These are phyloP conservation scores for Anthoceros angustus DNA, from an alignment of 225 moss, liverwort and hornwort species.

Conservation along the genomic window DNA sequence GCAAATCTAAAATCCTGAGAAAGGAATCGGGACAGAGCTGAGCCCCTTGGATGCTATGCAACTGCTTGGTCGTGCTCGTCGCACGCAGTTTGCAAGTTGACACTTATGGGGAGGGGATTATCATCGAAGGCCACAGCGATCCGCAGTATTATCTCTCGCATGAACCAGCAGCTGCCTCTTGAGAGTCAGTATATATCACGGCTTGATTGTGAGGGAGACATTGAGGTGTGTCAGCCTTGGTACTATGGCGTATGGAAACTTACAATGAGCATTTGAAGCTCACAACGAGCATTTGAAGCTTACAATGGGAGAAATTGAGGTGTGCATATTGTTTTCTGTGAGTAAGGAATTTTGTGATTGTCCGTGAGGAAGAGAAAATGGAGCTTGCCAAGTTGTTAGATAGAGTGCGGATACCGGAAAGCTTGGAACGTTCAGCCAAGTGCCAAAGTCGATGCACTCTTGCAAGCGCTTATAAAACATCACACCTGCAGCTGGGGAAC, in stretches of 20 bases:
- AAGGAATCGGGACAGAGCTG: conserved; percentile 85
- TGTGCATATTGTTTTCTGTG: conserved; percentile 82
- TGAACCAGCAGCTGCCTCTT: conserved; percentile 91
- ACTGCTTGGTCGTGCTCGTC: conserved; percentile 84
- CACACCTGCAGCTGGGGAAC: conserved; percentile 79
- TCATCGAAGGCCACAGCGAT: conserved; percentile 85
- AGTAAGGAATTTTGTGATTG: conserved; percentile 83
- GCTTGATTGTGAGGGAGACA: conserved; percentile 73
- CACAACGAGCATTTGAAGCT: conserved; percentile 96
- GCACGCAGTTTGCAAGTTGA: conserved; percentile 87
- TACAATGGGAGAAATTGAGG: conserved; percentile 91
- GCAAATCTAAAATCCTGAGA: conserved; percentile 90
- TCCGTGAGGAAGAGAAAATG: conserved; percentile 95
- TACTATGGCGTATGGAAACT: too few species aligned
- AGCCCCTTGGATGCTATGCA: conserved; percentile 93
- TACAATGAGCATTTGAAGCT: too few species aligned
- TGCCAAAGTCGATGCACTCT: conserved; percentile 78
- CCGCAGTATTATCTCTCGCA: conserved; percentile 90
- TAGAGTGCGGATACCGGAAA: conserved; percentile 88
- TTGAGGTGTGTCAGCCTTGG: conserved; percentile 86
- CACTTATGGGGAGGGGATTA: conserved; percentile 78
- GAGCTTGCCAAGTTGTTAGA: conserved; percentile 85
- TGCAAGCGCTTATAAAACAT: conserved; percentile 87
- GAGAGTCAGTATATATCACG: conserved; percentile 90
- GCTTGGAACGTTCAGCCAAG: conserved; percentile 87